A percentile compares a stretch with the other conserved stretches of the same genome.
Conservation (phyloP, 352 stramenopile species). For the Phytophthora vignae region DNA sequence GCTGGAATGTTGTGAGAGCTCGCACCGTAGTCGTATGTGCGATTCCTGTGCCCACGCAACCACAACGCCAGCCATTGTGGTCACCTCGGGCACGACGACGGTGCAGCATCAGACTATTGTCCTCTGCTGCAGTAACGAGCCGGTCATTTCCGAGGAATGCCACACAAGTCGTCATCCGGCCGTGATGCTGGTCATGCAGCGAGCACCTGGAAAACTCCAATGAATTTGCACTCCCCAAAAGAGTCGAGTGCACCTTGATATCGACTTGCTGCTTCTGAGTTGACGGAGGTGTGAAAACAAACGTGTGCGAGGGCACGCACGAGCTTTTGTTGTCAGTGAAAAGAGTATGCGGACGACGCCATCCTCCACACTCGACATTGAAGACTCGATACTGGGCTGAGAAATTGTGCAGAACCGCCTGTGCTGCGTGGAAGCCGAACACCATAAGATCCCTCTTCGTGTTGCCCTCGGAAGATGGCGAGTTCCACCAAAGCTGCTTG, state of each 20-base stretch:
- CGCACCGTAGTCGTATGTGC: conserved; percentile 88
- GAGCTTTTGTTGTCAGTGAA: conserved; percentile 19
- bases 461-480: conserved; percentile 4
- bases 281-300: conserved; percentile 74
- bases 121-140: conserved; percentile 78
- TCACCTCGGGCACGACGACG: conserved; percentile 15
- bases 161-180: conserved; percentile 79
- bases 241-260: conserved; percentile 77
- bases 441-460: conserved; percentile 63
- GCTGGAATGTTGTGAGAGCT: conserved; percentile 61
- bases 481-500: conserved; percentile 65
- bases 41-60: conserved; percentile 58
- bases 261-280: conserved; percentile 58
- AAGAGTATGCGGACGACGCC: conserved; percentile 80
- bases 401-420: conserved; percentile 81
- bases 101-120: conserved; percentile 88
- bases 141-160: conserved; percentile 48
- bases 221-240: conserved; percentile 14
- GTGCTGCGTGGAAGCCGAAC: conserved; percentile 83
- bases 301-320: conserved; percentile 59
- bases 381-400: conserved; percentile 80
- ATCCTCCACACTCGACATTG: conserved; percentile 82
- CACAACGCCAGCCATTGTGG: conserved; percentile 39
- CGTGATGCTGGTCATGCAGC: conserved; percentile 75
- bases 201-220: conserved; percentile 47